Evolutionary conservation across 2,329 filamentous ascomycete species (phyloP).

Genomic region (Epichloe elymi): DNA sequence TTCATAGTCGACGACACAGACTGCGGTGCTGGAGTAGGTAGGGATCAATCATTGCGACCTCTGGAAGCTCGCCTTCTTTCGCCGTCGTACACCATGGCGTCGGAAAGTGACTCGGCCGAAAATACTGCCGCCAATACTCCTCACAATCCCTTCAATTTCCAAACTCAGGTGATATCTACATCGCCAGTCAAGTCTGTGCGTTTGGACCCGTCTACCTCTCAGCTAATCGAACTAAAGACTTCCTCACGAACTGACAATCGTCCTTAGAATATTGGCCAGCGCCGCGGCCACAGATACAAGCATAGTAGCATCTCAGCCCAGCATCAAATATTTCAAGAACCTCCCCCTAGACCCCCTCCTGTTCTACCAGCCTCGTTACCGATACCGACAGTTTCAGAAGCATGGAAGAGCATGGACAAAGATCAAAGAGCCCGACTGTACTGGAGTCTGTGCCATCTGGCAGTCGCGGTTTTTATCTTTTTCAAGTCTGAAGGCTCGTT

Average conservation of each 20-base stretch:
- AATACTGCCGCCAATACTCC: conserved; percentile 10
- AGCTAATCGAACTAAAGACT: conserved; percentile 2
- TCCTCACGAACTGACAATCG: not conserved
- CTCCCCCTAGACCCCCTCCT: conserved; percentile 75
- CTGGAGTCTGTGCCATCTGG: conserved; percentile 84
- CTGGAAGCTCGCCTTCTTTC: conserved; percentile 5
- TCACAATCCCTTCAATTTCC: conserved; percentile 83
- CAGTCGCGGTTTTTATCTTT: conserved; percentile 78
- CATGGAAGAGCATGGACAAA: conserved; percentile 76
- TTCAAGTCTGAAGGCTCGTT: conserved; percentile 77
- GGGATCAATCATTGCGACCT: not conserved
- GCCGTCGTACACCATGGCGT: conserved; percentile 7
- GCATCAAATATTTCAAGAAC: conserved; percentile 93
- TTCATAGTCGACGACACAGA: conserved; percentile 13
- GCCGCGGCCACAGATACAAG: conserved; percentile 94
- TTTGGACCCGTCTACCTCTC: conserved; percentile 7
- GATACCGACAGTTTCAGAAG: conserved; percentile 78
- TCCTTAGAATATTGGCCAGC: conserved; percentile 68
- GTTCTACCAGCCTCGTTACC: conserved; percentile 85
- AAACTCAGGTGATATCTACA: conserved; percentile 66
- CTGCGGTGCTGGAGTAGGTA: not conserved
- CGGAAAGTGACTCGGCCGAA: conserved; percentile 1
- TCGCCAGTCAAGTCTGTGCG: conserved; percentile 64
- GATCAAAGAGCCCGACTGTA: conserved; percentile 72
- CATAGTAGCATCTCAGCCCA: conserved; percentile 80